Evolutionary conservation across 768 basidiomycete species (phyloP), one percentile per base, ranked within the genome.

Genomic region (Boletus insuetus): DNA sequence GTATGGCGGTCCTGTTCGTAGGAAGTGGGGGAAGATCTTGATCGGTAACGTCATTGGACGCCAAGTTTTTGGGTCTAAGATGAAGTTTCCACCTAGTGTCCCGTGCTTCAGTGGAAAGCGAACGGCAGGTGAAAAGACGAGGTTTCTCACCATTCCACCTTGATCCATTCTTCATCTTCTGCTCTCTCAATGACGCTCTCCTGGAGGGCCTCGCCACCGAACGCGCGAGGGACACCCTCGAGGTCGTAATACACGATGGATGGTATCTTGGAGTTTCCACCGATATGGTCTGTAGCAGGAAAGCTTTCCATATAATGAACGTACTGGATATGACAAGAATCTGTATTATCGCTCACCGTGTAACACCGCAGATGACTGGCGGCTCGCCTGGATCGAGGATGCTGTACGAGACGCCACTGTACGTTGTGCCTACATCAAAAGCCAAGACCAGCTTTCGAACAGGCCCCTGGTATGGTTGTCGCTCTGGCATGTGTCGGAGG

Each of bases 341-440:
- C 34, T n/a, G 22, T 10, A 20, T 38, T 1, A 7, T 24, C 12
- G 14, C 64, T 51, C 35, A 71, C 70, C 69, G 62, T 31, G 62
- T 59, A 8, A 66, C 63, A 12, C 64, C 56, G 32, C 37, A 55
- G 35, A 64, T 43, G 32, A 63, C 40, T 3, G 67, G 68, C 32
- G 60, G 58, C 38, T 72, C 64, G 8, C 67, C 71, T 34, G 70
- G 69, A 45, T 63, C 61, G 19, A 72, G 69, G 37, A 72, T 63
- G 40, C 66, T 60, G 55, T 82, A 82, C 0, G 77, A 78, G 10
- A 82, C 69, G 4, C 79, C 79, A 34, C 80, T 81, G 45, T 67
- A 80, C 3, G 79, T 82, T 2, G 78, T 82, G 9, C 82, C 82
- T 3, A 82, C 64, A 52, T 83, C 82, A 37, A 83, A 78, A 0